These are phyloP conservation scores for Posidonia australis DNA, from an alignment of 106 monocot genomes.

Conservation along the genomic window DNA sequence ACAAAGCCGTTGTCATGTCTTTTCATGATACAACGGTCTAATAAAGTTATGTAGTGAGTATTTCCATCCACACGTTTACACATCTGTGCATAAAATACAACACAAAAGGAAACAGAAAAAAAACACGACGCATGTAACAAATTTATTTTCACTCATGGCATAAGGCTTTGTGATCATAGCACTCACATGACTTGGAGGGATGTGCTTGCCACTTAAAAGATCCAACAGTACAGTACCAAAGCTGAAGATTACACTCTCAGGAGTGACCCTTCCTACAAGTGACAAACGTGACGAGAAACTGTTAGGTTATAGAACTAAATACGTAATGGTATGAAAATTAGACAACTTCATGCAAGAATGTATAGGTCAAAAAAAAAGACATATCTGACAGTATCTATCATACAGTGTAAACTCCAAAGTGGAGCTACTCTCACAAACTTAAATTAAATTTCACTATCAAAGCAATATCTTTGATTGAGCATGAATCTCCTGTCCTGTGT, in stretches of 20 bases:
- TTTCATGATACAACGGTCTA: no score
- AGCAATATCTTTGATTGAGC: not conserved
- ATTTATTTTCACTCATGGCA: not conserved
- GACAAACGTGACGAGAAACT: not conserved
- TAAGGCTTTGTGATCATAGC: not conserved
- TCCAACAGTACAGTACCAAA: slow-evolving; percentile 63
- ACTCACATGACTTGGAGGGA: slow-evolving; percentile 59
- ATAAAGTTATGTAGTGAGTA: no score
- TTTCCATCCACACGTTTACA: no score
- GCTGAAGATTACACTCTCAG: slow-evolving; percentile 68
- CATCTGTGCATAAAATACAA: no score
- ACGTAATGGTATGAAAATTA: not conserved
- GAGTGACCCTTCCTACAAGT: slow-evolving; percentile 54
- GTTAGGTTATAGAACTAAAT: not conserved
- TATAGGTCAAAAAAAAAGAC: not conserved
- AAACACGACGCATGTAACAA: not conserved
- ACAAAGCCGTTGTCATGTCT: no score
- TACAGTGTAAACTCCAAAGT: not conserved
- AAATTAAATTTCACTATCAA: no score
- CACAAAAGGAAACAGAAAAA: not conserved
- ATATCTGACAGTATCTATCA: no score
- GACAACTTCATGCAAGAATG: not conserved
- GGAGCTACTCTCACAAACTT: not conserved
- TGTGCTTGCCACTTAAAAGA: slow-evolving; percentile 71
- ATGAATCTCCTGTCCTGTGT: no score